Conservation (phyloP, 129 eudicot genomes). For the Sambucus nigra region DNA sequence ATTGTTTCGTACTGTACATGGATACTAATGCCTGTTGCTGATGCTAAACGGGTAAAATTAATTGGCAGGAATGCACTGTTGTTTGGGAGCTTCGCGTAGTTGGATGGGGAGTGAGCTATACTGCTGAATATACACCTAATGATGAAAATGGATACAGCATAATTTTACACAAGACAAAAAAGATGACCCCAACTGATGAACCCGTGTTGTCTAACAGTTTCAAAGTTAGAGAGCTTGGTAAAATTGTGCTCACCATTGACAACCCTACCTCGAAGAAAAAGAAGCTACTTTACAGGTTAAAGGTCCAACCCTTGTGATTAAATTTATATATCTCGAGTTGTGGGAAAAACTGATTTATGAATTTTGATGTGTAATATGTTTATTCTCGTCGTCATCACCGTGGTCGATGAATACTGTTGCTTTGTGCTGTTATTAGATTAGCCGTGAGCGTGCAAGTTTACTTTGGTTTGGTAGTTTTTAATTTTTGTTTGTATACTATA, state of each 20-base stretch:
- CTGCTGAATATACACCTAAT: slow-evolving; percentile 69
- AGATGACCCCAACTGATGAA: slow-evolving; percentile 54
- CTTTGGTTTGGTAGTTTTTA: slow-evolving; percentile 1
- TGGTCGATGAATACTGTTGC: too few species aligned
- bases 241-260: slow-evolving; percentile 66
- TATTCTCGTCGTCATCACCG: not conserved
- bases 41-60: too few species aligned
- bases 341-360: not conserved
- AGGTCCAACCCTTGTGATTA: slow-evolving; percentile 49
- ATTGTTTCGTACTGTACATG: too few species aligned
- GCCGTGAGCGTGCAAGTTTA: too few species aligned
- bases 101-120: slow-evolving; percentile 89
- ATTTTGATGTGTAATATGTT: not conserved
- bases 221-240: slow-evolving; percentile 66
- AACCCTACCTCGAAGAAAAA: slow-evolving; percentile 85
- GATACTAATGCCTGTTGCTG: too few species aligned
- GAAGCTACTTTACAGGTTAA: slow-evolving; percentile 83
- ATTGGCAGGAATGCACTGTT: slow-evolving; percentile 52
- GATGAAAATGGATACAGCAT: slow-evolving; percentile 51
- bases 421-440: not conserved
- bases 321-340: not conserved
- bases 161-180: slow-evolving; percentile 53
- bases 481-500: not conserved
- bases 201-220: slow-evolving; percentile 64
- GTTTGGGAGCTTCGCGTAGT: slow-evolving; percentile 96